These are phyloP conservation scores for Cicer arietinum DNA, from an alignment of 306 rosid genomes.

Conservation along the genomic window DNA sequence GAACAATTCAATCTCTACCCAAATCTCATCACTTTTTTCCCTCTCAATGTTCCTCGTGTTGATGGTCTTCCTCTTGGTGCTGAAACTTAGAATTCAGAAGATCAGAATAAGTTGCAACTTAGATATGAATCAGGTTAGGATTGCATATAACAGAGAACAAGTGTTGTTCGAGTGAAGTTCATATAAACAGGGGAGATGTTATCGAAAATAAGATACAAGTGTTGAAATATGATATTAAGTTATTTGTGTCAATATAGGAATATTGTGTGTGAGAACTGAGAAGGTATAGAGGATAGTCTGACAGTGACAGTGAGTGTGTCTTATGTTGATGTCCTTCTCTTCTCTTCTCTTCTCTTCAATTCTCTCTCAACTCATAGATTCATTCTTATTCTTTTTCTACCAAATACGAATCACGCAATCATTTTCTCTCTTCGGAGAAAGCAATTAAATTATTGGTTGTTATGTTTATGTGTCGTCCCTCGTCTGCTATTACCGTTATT, in stretches of 20 bases:
- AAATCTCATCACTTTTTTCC: not conserved
- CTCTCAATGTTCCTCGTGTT: conserved; percentile 41
- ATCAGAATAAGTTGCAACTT: too few relatives aligned
- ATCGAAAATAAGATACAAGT: too few relatives aligned
- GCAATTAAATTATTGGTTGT: conserved; percentile 41
- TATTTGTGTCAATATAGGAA: too few relatives aligned
- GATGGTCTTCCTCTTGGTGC: conserved; percentile 42
- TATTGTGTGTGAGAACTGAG: too few relatives aligned
- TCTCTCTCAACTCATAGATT: not conserved
- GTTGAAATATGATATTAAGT: too few relatives aligned
- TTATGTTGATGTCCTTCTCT: conserved; percentile 9
- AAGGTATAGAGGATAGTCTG: not conserved
- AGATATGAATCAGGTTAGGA: too few relatives aligned
- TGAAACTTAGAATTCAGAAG: conserved; percentile 2
- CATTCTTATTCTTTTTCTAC: not conserved
- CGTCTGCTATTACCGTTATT: conserved; percentile 58
- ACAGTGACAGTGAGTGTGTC: not conserved
- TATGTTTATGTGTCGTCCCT: conserved; percentile 67
- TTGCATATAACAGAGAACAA: too few relatives aligned
- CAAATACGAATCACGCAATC: conserved; percentile 35
- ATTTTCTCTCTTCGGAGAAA: conserved; percentile 55
- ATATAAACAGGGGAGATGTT: too few relatives aligned
- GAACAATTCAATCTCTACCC: too few relatives aligned
- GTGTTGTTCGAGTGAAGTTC: too few relatives aligned
- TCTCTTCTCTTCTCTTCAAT: conserved; percentile 1